Base-by-base conservation (phyloP, 106 monocot genomes). In the Triglochin maritima region DNA sequence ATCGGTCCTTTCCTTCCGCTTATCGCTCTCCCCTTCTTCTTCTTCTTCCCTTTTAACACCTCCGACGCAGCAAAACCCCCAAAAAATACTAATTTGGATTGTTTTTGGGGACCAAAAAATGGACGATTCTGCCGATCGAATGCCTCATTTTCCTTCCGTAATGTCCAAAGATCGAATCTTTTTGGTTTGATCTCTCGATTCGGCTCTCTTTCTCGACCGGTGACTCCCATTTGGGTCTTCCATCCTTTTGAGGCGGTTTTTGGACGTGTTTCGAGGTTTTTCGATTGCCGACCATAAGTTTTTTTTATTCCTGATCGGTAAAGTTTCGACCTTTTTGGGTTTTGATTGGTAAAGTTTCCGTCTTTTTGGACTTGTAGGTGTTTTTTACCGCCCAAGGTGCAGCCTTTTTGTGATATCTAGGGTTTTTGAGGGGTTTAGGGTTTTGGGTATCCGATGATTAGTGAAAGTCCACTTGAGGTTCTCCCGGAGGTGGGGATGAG, bases 401-500 rank as follows among this genome's bases (percentile, higher is more conserved):
- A 0, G 29, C 29, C 29, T 29, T 29, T 29, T 29, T 29, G 29
- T 46, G 55, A 46, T 63, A 46, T 60, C 44, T 46, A 13, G 15
- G 52, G 16, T 62, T 41, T 60, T 72, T 9, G 51, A 46, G 6
- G 29, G 29, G 29, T n/a, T n/a, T n/a, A n/a, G 49, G 14, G n/a
- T 52, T 70, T 49, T 42, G 13, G 6, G 17, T 56, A 17, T 48
- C 60, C 13, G 29, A 75, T 80, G 78, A 60, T 70, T 10, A 49
- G 64, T 13, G 78, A 69, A 68, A 74, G 72, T 9, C 66, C 79
- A 12, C 43, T 77, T 61, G 64, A 73, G 46, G 82, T 84, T 81
- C 57, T 84, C 45, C 62, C 84, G 46, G 87, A 88, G 52, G 72
- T 84, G 70, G 87, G 84, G 10, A 63, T 74, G 73, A 71, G 74